These are phyloP conservation scores for Flagelloscypha sp. DNA, from an alignment of 768 basidiomycete species.

Conservation along the genomic window DNA sequence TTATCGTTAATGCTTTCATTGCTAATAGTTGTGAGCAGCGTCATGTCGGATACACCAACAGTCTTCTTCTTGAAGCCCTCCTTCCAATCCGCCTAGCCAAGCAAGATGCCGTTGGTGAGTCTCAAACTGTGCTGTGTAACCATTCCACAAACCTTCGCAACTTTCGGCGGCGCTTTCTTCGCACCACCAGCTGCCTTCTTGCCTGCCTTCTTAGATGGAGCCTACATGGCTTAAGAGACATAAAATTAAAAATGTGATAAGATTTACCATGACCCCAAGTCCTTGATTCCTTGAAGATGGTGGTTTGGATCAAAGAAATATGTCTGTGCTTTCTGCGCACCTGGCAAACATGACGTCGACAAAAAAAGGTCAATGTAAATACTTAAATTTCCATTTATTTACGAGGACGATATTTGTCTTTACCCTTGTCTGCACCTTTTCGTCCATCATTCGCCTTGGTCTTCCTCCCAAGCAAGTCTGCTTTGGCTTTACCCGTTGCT, in stretches of 20 bases:
- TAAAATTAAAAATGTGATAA: too few relatives aligned
- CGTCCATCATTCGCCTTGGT: too few relatives aligned
- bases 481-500: too few relatives aligned
- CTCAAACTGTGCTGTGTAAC: constrained; percentile 1
- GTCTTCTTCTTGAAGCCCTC: constrained; percentile 99
- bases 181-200: constrained; percentile 65
- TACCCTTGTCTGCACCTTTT: too few relatives aligned
- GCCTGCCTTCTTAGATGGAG: constrained; percentile 83
- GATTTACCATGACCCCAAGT: too few relatives aligned
- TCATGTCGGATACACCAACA: constrained; percentile 98
- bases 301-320: too few relatives aligned
- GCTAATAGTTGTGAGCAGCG: constrained; percentile 89
- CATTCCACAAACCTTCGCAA: constrained; percentile 57
- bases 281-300: too few relatives aligned
- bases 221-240: constrained; percentile 31
- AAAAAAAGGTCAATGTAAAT: too few relatives aligned
- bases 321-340: too few relatives aligned
- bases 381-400: too few relatives aligned
- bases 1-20: constrained; percentile 98
- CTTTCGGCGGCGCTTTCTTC: constrained; percentile 57
- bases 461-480: constrained; percentile 1
- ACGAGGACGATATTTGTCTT: too few relatives aligned
- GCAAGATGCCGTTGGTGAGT: constrained; percentile 11
- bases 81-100: constrained; percentile 90
- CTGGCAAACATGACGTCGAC: too few relatives aligned